A percentile compares a stretch with the other conserved stretches of the same genome.
Evolutionary conservation across 371 early-diverging fungal species (phyloP).

Genomic region (Mucor ambiguus): DNA sequence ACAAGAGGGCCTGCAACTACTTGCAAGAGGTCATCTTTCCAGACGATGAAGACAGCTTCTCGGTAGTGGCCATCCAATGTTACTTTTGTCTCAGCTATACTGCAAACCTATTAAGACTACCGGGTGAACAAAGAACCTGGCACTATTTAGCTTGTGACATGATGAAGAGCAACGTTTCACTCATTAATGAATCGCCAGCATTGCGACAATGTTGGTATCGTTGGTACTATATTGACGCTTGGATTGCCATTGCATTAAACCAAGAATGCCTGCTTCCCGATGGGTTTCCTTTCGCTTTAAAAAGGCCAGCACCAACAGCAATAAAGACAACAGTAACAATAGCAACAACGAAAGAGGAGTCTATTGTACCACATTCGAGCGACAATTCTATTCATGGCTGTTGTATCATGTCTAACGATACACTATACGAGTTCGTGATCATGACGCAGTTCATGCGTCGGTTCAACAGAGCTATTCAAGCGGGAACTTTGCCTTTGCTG

Average conservation of each 20-base stretch:
- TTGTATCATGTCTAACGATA: constrained; percentile 16
- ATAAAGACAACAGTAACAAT: background rate
- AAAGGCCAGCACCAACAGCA: background rate
- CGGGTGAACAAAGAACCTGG: constrained; percentile 27
- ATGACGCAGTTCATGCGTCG: constrained; percentile 42
- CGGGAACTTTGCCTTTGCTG: constrained; percentile 23
- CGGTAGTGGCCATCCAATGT: constrained; percentile 15
- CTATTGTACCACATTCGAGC: background rate
- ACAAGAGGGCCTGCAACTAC: constrained; percentile 12
- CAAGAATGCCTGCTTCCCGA: constrained; percentile 41
- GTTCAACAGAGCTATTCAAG: constrained; percentile 34
- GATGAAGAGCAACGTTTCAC: constrained; percentile 11
- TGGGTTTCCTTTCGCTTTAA: constrained; percentile 18
- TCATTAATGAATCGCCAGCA: background rate
- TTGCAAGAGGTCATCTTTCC: constrained; percentile 13
- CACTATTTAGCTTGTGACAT: constrained; percentile 24
- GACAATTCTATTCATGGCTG: constrained; percentile 1
- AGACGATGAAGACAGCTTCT: constrained; percentile 13
- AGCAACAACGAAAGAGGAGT: background rate
- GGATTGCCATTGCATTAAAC: constrained; percentile 39
- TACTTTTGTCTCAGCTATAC: constrained; percentile 33
- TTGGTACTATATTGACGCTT: constrained; percentile 47
- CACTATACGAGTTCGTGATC: constrained; percentile 25
- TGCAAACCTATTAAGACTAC: constrained; percentile 24
- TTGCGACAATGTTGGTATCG: constrained; percentile 33